Evolutionary conservation across 2,329 filamentous ascomycete species (phyloP), one percentile per base, ranked within the genome.

Genomic region (Trichoderma koningii): DNA sequence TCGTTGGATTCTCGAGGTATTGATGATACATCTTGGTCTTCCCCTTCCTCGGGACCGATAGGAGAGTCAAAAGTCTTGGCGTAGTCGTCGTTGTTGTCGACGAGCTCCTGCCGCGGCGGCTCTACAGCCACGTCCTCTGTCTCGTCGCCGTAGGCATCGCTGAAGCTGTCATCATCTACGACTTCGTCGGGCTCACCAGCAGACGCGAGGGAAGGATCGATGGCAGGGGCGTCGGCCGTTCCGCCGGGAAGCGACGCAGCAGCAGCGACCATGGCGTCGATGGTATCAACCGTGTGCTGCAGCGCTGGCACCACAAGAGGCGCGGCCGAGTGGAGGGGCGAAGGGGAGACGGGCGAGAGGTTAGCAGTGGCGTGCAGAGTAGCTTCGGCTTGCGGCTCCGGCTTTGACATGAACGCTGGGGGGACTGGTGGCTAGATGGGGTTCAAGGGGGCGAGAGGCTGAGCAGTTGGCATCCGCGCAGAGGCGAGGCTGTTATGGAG

Each of bases 321-420:
- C 28, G 81, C 79, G 64, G 80, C 77, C 55, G 77, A 78, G 68
- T 83, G 78, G 66, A 83, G 71, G 65, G 81, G 77, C 65, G 80
- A 76, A 55, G 82, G 83, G 59, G 82, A 85, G 56, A 84, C 72
- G 14, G 82, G 83, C 55, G 79, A 83, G 65, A 85, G 76, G 73
- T 81, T 78, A 76, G 82, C 82, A 70, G 82, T 79, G 70, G 82
- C 83, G 79, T 82, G 78, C 68, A 83, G 71, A 72, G 81, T 77
- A 53, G 80, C 79, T 66, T 80, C 75, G 67, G 73, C 75, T 67
- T 80, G 78, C 72, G 47, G 53, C 38, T 67, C 66, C 44, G 61
- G 53, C 45, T 66, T 63, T 51, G 61, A 45, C 57, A 60, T 66
- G 53, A 52, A 55, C 10, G 61, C 48, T 64, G 61, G 50, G 42